Percentiles rank a stretch among this genome's conserved stretches.
Evolutionary conservation across 2,329 filamentous ascomycete genomes (phyloP).

Genomic region (Aureobasidium namibiae): DNA sequence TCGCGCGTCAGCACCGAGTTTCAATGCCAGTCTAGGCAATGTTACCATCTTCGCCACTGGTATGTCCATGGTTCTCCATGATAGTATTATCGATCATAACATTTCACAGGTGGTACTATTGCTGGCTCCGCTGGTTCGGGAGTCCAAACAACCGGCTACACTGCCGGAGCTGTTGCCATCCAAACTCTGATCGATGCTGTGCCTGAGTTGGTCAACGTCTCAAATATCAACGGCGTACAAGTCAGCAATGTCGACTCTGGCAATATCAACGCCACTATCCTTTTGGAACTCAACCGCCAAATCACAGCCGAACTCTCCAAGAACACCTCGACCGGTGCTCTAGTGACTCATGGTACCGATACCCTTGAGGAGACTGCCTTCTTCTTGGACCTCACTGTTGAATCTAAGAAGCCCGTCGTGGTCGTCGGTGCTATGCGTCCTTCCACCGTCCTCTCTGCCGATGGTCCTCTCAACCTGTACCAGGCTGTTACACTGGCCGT

Average conservation of each 20-base stretch:
- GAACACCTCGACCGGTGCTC: slow-evolving; percentile 37
- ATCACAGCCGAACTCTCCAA: slow-evolving; percentile 44
- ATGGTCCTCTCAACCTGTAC: slow-evolving; percentile 55
- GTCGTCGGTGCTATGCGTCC: slow-evolving; percentile 57
- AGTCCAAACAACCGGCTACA: slow-evolving; percentile 48
- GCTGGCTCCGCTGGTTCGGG: slow-evolving; percentile 44
- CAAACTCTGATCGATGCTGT: slow-evolving; percentile 47
- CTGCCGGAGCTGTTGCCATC: slow-evolving; percentile 40
- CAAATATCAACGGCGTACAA: slow-evolving; percentile 45
- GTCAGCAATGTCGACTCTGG: slow-evolving; percentile 29
- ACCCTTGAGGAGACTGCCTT: slow-evolving; percentile 57
- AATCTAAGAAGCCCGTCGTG: slow-evolving; percentile 51
- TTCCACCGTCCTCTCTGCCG: slow-evolving; percentile 53
- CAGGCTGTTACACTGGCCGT: slow-evolving; percentile 51
- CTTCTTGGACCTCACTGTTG: slow-evolving; percentile 52
- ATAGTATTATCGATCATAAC: background rate
- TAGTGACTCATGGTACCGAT: slow-evolving; percentile 59
- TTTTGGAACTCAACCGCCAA: slow-evolving; percentile 40
- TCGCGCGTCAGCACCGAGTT: background rate
- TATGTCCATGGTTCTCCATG: background rate
- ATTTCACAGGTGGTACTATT: slow-evolving; percentile 45
- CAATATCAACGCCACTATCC: slow-evolving; percentile 40
- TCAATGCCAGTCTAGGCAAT: slow-evolving; percentile 44
- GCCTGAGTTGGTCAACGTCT: slow-evolving; percentile 46
- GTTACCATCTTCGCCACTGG: slow-evolving; percentile 48